A percentile compares a stretch with the other conserved stretches of the same genome.
Conservation (phyloP, 805 yeast genomes). For the Candida boleticola region DNA sequence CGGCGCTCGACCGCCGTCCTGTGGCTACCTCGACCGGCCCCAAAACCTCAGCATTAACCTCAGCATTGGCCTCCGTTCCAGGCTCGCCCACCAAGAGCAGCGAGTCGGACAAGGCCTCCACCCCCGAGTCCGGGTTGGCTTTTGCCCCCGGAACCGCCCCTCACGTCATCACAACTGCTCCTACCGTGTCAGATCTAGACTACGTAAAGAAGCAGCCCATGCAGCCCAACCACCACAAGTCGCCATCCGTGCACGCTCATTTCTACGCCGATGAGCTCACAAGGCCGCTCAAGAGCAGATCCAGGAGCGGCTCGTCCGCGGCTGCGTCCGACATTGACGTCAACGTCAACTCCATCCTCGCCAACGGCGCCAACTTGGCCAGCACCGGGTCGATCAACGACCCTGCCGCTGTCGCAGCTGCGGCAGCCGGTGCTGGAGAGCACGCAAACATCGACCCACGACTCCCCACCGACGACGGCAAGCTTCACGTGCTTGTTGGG, state of each 20-base stretch:
- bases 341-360: neutral
- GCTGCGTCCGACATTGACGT: conserved; percentile 22
- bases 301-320: conserved; percentile 40
- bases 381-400: neutral
- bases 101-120: no score
- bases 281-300: conserved; percentile 43
- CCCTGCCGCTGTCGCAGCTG: conserved; percentile 5
- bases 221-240: conserved; percentile 43
- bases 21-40: no score
- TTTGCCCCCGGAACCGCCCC: no score
- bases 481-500: conserved; percentile 53
- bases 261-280: conserved; percentile 67
- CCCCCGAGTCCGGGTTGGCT: no score
- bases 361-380: neutral
- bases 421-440: conserved; percentile 27
- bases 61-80: neutral
- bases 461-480: conserved; percentile 52
- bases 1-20: no score
- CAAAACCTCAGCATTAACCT: neutral
- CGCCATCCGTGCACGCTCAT: conserved; percentile 75
- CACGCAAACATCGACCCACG: conserved; percentile 52
- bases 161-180: neutral
- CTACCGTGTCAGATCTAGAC: neutral
- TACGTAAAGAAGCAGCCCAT: conserved; percentile 17
- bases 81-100: no score